Evolutionary conservation across 805 yeast genomes (phyloP).

Genomic region (Wickerhamiella allomyrinae): DNA sequence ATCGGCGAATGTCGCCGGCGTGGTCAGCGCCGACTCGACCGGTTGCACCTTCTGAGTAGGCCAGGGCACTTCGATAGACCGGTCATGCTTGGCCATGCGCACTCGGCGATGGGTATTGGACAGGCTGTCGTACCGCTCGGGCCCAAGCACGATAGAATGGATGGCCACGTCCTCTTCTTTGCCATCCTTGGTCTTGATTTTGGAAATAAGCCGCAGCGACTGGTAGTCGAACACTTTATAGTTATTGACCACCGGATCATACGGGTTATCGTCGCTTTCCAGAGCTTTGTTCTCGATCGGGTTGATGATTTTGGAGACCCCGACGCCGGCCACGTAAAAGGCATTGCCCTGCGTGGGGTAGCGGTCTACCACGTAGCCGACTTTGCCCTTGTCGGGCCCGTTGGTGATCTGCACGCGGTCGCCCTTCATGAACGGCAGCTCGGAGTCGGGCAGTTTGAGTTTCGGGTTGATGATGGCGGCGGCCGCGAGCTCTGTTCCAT

Average conservation of each 20-base stretch:
- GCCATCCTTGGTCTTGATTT: constrained; percentile 52
- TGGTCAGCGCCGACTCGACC: constrained; percentile 45
- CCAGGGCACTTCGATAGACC: constrained; percentile 71
- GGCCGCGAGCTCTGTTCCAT: constrained; percentile 12
- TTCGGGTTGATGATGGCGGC: constrained; percentile 13
- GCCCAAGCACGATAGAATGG: constrained; percentile 52
- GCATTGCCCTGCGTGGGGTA: constrained; percentile 49
- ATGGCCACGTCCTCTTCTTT: constrained; percentile 60
- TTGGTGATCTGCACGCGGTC: constrained; percentile 18
- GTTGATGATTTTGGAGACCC: constrained; percentile 46
- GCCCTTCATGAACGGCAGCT: constrained; percentile 18
- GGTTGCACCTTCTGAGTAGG: constrained; percentile 40
- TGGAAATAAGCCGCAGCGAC: constrained; percentile 64
- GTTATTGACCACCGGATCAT: constrained; percentile 52
- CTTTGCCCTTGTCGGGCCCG: constrained; percentile 62
- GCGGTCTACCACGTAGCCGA: constrained; percentile 46
- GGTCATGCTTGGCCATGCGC: constrained; percentile 60
- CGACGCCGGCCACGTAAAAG: constrained; percentile 49
- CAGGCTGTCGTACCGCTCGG: constrained; percentile 57
- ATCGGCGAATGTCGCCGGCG: constrained; percentile 41
- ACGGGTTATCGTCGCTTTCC: constrained; percentile 35
- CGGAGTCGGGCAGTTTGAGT: constrained; percentile 12
- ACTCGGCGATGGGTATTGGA: constrained; percentile 62
- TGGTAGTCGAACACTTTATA: constrained; percentile 48
- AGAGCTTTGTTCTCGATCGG: constrained; percentile 61